phyloP scores from a whole-genome alignment of 352 stramenopile genomes.

The Pilasporangium apinafurcum region DNA sequence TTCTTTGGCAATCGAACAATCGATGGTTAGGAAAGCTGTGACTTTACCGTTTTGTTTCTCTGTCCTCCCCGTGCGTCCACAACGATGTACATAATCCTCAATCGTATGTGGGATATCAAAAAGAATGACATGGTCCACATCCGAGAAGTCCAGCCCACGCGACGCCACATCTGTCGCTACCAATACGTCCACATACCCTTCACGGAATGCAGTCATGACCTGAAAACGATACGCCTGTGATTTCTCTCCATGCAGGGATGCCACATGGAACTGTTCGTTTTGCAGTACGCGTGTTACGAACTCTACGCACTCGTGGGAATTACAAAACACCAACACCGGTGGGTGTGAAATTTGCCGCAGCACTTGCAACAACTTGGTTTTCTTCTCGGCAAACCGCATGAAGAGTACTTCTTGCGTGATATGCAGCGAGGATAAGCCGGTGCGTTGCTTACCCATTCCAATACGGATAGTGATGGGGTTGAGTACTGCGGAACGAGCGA shows the following conservation, averaged over 20 bases:
- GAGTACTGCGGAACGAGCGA: conserved; percentile 91
- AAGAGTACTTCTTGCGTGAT: conserved; percentile 90
- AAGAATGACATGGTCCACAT: conserved; percentile 82
- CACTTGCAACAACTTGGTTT: conserved; percentile 27
- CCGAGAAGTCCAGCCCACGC: conserved; percentile 84
- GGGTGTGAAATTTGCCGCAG: conserved; percentile 77
- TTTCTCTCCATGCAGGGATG: conserved; percentile 92
- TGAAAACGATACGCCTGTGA: conserved; percentile 62
- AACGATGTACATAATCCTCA: conserved; percentile 90
- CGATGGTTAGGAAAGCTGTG: conserved; percentile 46
- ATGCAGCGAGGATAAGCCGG: conserved; percentile 38
- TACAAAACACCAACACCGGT: conserved; percentile 96
- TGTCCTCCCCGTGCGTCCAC: conserved; percentile 58
- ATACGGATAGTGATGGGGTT: conserved; percentile 91
- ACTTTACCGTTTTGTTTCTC: conserved; percentile 21
- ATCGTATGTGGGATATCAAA: conserved; percentile 90
- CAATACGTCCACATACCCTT: conserved; percentile 65
- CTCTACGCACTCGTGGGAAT: conserved; percentile 93
- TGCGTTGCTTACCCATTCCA: conserved; percentile 35
- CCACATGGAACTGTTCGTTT: conserved; percentile 93
- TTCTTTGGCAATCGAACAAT: conserved; percentile 46
- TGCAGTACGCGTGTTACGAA: conserved; percentile 89
- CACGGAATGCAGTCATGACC: conserved; percentile 35
- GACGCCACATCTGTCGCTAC: conserved; percentile 89
- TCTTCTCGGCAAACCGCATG: conserved; percentile 39